A percentile compares a stretch with the other conserved stretches of the same genome.
Conservation (phyloP, 2,329 filamentous ascomycete species). For the Mollisia scopiformis region DNA sequence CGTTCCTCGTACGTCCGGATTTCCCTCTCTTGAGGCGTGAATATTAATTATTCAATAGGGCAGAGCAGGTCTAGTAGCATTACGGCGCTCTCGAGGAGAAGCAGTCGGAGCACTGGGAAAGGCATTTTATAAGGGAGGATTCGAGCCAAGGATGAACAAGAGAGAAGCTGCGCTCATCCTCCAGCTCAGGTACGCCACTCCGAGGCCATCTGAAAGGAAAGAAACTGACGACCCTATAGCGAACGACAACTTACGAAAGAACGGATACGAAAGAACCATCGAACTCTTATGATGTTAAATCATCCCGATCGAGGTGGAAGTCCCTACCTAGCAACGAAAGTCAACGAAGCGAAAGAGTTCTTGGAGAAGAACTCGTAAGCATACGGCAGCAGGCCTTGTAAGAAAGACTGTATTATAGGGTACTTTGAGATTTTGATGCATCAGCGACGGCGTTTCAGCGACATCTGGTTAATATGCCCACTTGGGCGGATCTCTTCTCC, state of each 20-base stretch:
- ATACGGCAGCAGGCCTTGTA: not conserved
- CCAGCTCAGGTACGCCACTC: slow-evolving; percentile 72
- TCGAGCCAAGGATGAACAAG: slow-evolving; percentile 91
- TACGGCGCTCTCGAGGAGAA: slow-evolving; percentile 79
- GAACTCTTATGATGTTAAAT: slow-evolving; percentile 94
- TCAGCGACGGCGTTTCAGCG: slow-evolving; percentile 32
- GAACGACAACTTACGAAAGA: slow-evolving; percentile 89
- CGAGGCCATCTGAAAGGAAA: not conserved
- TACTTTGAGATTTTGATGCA: slow-evolving; percentile 14
- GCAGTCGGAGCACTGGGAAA: slow-evolving; percentile 78
- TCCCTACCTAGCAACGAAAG: slow-evolving; percentile 94
- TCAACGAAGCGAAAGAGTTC: slow-evolving; percentile 98
- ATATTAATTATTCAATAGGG: slow-evolving; percentile 58
- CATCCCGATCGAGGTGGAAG: slow-evolving; percentile 97
- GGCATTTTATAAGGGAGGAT: slow-evolving; percentile 98
- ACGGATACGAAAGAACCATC: slow-evolving; percentile 92
- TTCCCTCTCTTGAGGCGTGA: slow-evolving; percentile 5
- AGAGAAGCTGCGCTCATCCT: slow-evolving; percentile 90
- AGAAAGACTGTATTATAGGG: slow-evolving; percentile 10
- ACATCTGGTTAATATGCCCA: slow-evolving; percentile 14
- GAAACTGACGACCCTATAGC: slow-evolving; percentile 48
- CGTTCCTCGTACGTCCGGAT: slow-evolving; percentile 59
- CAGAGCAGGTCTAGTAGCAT: slow-evolving; percentile 87
- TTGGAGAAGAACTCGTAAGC: slow-evolving; percentile 69
- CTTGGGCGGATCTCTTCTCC: slow-evolving; percentile 28